Percentiles rank a stretch among this genome's conserved stretches.
These are phyloP conservation scores for Moricandia moricandioides DNA, from an alignment of 345 rosid genomes.

Conservation along the genomic window DNA sequence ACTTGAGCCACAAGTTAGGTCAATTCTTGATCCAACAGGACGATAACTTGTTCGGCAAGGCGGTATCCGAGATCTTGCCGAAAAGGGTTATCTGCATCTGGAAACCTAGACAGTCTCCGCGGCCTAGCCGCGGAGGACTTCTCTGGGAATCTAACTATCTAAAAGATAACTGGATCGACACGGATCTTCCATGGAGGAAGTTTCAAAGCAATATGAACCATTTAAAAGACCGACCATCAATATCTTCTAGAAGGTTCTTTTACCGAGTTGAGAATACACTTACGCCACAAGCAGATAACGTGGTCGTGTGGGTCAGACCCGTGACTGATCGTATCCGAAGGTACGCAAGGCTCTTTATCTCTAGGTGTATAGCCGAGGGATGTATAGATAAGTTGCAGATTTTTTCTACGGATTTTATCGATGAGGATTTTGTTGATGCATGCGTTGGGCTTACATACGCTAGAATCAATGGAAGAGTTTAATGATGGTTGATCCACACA, in stretches of 20 bases:
- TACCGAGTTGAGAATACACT: conserved; percentile 81
- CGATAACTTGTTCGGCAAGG: conserved; percentile 54
- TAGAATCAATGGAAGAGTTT: conserved; percentile 58
- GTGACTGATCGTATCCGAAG: conserved; percentile 62
- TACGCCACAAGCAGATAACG: conserved; percentile 73
- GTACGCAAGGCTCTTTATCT: conserved; percentile 68
- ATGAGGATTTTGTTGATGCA: conserved; percentile 76
- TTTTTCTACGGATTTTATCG: conserved; percentile 77
- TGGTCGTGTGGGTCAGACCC: conserved; percentile 68
- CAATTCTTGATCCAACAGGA: conserved; percentile 59
- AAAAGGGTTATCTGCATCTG: conserved; percentile 74
- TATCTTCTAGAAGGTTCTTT: conserved; percentile 54
- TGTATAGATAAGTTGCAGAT: conserved; percentile 61
- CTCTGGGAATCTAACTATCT: conserved; percentile 66
- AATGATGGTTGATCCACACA: background rate
- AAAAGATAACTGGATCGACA: conserved; percentile 77
- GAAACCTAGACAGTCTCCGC: conserved; percentile 71
- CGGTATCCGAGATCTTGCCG: conserved; percentile 60
- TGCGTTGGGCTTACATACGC: conserved; percentile 68
- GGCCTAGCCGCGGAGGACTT: conserved; percentile 53
- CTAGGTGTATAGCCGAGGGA: conserved; percentile 55
- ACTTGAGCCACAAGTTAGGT: conserved; percentile 62
- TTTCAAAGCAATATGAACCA: conserved; percentile 64
- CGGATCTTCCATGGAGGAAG: conserved; percentile 79
- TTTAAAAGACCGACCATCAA: conserved; percentile 53